Evolutionary conservation across 2,329 filamentous ascomycete genomes (phyloP).

Genomic region (Botryotinia narcissicola): DNA sequence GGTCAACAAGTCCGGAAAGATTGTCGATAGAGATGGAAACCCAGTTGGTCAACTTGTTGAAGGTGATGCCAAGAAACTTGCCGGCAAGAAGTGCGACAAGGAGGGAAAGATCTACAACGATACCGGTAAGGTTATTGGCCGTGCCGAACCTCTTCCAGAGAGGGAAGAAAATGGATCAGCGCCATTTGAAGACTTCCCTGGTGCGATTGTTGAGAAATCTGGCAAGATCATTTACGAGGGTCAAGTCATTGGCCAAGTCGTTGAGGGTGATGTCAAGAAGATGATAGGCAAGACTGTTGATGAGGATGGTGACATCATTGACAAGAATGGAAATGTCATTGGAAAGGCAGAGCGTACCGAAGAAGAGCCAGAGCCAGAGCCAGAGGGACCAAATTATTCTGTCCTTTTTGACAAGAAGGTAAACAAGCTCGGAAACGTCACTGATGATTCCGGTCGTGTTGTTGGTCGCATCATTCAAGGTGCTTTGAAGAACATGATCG

Average conservation of each 20-base stretch:
- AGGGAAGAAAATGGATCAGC: constrained; percentile 47
- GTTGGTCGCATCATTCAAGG: constrained; percentile 64
- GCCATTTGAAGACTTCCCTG: constrained; percentile 59
- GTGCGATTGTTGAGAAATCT: constrained; percentile 50
- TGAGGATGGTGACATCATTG: constrained; percentile 77
- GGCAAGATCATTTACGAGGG: constrained; percentile 53
- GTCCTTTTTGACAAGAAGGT: constrained; percentile 53
- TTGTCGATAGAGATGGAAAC: constrained; percentile 46
- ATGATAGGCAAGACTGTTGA: constrained; percentile 69
- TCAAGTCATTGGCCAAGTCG: constrained; percentile 55
- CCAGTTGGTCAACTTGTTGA: constrained; percentile 59
- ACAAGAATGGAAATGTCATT: constrained; percentile 65
- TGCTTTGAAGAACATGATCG: constrained; percentile 60
- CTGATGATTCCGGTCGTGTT: constrained; percentile 51
- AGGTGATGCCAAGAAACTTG: constrained; percentile 62
- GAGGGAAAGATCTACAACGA: constrained; percentile 72
- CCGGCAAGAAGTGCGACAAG: constrained; percentile 63
- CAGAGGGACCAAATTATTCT: constrained; percentile 44
- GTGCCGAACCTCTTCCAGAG: constrained; percentile 62
- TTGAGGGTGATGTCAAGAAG: constrained; percentile 62
- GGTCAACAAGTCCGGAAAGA: constrained; percentile 57
- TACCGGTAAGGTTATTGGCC: constrained; percentile 64
- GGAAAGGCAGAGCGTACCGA: constrained; percentile 38
- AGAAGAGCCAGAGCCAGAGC: constrained; percentile 32
- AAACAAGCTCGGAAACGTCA: constrained; percentile 58